Percentiles rank a stretch among this genome's conserved stretches.
Conservation (phyloP, 495 filamentous ascomycete genomes). For the Penicillium turbatum region DNA sequence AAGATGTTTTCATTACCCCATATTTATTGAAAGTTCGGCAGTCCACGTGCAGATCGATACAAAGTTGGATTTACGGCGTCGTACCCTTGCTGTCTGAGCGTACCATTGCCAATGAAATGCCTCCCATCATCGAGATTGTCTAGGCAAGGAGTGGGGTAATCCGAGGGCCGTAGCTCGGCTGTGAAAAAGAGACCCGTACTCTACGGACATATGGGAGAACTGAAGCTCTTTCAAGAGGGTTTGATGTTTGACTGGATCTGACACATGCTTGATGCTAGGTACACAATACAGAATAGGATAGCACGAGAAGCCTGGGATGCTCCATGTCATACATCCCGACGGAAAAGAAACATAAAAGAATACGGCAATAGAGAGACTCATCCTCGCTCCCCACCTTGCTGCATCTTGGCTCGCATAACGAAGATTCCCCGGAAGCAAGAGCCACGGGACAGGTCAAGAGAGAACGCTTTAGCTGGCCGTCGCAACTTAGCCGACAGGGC, state of each 20-base stretch:
- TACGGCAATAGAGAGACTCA: background rate
- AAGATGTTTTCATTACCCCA: background rate
- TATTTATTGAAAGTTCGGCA: background rate
- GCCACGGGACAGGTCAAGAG: background rate
- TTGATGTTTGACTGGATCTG: slow-evolving; percentile 10
- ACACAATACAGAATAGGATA: slow-evolving; percentile 23
- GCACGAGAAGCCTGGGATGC: background rate
- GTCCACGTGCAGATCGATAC: slow-evolving; percentile 7
- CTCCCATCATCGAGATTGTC: background rate
- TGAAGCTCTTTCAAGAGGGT: background rate
- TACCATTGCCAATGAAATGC: slow-evolving; percentile 20
- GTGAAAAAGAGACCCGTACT: background rate
- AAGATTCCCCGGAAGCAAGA: background rate
- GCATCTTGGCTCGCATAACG: background rate
- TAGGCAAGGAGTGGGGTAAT: slow-evolving; percentile 19
- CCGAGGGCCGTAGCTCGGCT: slow-evolving; percentile 8
- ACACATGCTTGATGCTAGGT: slow-evolving; percentile 21
- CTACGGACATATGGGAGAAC: background rate
- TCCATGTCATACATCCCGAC: background rate
- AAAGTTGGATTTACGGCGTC: background rate
- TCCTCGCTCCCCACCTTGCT: background rate
- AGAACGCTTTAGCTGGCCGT: background rate
- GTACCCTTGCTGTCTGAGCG: background rate
- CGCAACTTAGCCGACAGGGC: slow-evolving; percentile 66
- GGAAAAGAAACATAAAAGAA: background rate